These are phyloP conservation scores for Stephania yunnanensis DNA, from an alignment of 164 flowering plant species.

Conservation along the genomic window DNA sequence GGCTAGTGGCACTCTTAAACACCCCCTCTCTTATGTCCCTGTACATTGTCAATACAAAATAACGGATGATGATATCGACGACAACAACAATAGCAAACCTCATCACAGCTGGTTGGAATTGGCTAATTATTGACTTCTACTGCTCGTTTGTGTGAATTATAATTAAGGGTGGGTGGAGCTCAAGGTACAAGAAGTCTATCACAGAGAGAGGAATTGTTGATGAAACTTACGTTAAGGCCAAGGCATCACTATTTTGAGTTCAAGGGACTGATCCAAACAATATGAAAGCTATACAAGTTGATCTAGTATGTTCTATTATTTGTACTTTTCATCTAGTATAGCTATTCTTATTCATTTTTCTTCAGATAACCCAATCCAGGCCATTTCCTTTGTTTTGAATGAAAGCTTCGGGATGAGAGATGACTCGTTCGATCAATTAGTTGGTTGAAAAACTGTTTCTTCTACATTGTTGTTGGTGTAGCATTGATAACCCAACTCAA, in stretches of 20 bases:
- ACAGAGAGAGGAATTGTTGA: constrained; percentile 35
- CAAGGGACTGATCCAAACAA: constrained; percentile 48
- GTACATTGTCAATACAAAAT: too few species aligned
- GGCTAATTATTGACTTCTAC: too few species aligned
- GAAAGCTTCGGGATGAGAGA: neutral
- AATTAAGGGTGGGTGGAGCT: constrained; percentile 56
- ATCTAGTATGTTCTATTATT: constrained; percentile 33
- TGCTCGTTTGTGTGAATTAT: too few species aligned
- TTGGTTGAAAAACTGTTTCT: neutral
- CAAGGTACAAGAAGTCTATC: constrained; percentile 34
- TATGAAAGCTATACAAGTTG: constrained; percentile 74
- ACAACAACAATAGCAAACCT: too few species aligned
- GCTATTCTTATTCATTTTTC: neutral
- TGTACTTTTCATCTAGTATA: neutral
- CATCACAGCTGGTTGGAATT: too few species aligned
- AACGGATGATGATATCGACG: too few species aligned
- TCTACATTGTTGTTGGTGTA: too few species aligned
- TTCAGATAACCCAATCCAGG: neutral
- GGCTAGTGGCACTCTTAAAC: too few species aligned
- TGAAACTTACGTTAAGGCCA: constrained; percentile 38
- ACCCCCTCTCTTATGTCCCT: too few species aligned
- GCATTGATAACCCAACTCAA: neutral
- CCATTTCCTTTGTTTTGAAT: neutral
- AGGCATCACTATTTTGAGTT: constrained; percentile 52
- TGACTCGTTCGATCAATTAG: neutral